Percentiles rank a stretch among this genome's conserved stretches.
Conservation (phyloP, 1,139 yeast species). For the Diutina sp. region DNA sequence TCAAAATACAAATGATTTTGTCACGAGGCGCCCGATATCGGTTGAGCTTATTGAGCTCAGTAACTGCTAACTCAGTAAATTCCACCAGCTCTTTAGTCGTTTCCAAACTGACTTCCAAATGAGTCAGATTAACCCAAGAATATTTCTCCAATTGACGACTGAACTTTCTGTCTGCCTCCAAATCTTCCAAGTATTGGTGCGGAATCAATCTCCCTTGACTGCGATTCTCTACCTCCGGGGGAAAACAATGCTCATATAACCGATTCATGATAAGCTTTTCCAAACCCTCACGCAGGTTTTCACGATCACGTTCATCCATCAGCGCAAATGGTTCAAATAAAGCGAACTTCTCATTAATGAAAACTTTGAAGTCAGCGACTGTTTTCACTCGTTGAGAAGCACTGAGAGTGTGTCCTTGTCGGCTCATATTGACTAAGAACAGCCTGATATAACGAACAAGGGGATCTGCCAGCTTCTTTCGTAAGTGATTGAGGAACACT, state of each 20-base stretch:
- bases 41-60: constrained; percentile 64
- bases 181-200: constrained; percentile 32
- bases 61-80: constrained; percentile 59
- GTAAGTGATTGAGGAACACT: constrained; percentile 57
- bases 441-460: constrained; percentile 76
- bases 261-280: constrained; percentile 90
- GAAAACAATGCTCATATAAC: constrained; percentile 62
- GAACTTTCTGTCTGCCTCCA: constrained; percentile 47
- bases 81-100: constrained; percentile 8
- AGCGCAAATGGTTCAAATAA: constrained; percentile 64
- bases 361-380: constrained; percentile 57
- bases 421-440: constrained; percentile 61
- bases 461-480: constrained; percentile 75
- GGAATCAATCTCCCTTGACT: constrained; percentile 23
- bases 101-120: constrained; percentile 58
- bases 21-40: constrained; percentile 88
- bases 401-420: constrained; percentile 50
- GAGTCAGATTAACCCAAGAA: constrained; percentile 67
- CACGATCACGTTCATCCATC: constrained; percentile 44
- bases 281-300: constrained; percentile 78
- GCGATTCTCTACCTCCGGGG: constrained; percentile 49
- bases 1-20: constrained; percentile 80
- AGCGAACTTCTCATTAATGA: constrained; percentile 55
- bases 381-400: constrained; percentile 69
- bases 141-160: constrained; percentile 48